Evolutionary conservation across 2,329 filamentous ascomycete genomes (phyloP).

Genomic region (Colletotrichum kahawae): DNA sequence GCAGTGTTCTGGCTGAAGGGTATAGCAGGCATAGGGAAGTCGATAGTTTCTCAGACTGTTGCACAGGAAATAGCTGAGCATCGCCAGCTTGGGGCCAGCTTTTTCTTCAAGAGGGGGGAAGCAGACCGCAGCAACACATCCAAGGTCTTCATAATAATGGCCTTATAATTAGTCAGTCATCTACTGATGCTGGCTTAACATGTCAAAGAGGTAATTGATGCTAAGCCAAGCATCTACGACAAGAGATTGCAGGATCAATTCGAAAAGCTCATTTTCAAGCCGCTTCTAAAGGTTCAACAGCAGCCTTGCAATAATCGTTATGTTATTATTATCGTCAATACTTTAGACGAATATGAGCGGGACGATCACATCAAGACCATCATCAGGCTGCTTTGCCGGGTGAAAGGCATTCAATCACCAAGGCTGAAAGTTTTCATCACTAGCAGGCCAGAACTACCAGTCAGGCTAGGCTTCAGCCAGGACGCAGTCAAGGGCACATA

Average conservation of each 20-base stretch:
- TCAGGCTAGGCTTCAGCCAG: constrained; percentile 40
- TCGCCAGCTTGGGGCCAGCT: constrained; percentile 36
- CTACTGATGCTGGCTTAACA: constrained; percentile 32
- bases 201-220: too few species aligned
- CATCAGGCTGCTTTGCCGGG: constrained; percentile 30
- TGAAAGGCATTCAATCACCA: constrained; percentile 12
- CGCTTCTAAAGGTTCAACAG: constrained; percentile 26
- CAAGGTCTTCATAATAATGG: constrained; percentile 45
- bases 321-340: constrained; percentile 39
- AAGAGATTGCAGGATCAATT: constrained; percentile 42
- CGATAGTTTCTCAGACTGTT: constrained; percentile 40
- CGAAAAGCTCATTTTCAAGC: constrained; percentile 41
- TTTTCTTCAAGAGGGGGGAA: constrained; percentile 51
- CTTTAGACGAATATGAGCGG: constrained; percentile 28
- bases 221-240: constrained; percentile 22
- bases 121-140: constrained; percentile 37
- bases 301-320: not conserved
- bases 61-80: constrained; percentile 18
- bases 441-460: constrained; percentile 41
- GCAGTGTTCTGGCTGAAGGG: constrained; percentile 41
- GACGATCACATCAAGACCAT: constrained; percentile 34
- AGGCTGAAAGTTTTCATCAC: constrained; percentile 40
- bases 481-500: constrained; percentile 30
- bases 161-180: constrained; percentile 32
- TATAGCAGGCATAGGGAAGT: constrained; percentile 45